Percentiles rank a stretch among this genome's conserved stretches.
Conservation (phyloP, 1,139 yeast species). For the Geotrichum histeridarum region DNA sequence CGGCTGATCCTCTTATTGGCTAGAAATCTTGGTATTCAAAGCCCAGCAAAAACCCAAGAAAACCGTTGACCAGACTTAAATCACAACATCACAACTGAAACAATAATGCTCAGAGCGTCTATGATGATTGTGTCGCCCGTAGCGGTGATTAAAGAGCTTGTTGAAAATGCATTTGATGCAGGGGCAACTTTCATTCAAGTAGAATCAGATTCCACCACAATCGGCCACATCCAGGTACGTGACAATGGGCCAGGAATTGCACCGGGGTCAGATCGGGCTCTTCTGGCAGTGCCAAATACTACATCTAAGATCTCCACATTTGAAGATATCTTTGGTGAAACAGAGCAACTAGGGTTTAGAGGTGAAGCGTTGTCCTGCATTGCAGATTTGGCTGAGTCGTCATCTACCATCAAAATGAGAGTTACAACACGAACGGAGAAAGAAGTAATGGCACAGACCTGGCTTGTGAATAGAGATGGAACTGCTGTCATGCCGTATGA, state of each 20-base stretch:
- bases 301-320: conserved; percentile 60
- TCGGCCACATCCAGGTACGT: conserved; percentile 53
- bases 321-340: conserved; percentile 44
- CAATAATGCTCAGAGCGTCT: conserved; percentile 5
- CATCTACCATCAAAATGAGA: conserved; percentile 25
- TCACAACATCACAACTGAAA: neutral
- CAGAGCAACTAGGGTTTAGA: conserved; percentile 63
- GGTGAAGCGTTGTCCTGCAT: conserved; percentile 79
- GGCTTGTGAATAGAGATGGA: conserved; percentile 39
- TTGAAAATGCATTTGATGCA: conserved; percentile 80
- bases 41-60: too few relatives aligned
- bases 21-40: neutral
- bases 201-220: conserved; percentile 60
- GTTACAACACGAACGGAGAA: conserved; percentile 35
- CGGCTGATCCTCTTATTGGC: neutral
- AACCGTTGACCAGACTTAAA: neutral
- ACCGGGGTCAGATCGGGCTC: conserved; percentile 47
- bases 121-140: conserved; percentile 10
- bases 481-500: conserved; percentile 22
- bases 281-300: conserved; percentile 60
- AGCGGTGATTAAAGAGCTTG: conserved; percentile 51
- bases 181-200: conserved; percentile 56
- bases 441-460: conserved; percentile 33
- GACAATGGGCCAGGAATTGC: conserved; percentile 77
- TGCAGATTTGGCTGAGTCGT: conserved; percentile 12